These are phyloP conservation scores for Leptographium galeiforme DNA, from an alignment of 2,329 filamentous ascomycete genomes.

Conservation along the genomic window DNA sequence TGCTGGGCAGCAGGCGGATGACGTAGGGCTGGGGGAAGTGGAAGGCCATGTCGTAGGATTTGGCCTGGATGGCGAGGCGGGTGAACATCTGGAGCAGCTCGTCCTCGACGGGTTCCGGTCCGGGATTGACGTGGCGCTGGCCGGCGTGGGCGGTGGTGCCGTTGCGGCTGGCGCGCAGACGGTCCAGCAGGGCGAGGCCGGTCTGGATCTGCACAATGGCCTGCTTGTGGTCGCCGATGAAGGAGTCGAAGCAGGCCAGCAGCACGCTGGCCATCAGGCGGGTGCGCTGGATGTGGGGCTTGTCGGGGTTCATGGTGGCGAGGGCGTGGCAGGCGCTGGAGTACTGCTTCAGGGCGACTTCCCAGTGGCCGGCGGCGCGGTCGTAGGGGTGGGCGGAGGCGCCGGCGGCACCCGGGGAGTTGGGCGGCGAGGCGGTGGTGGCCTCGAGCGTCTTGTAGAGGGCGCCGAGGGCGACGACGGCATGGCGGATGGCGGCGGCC, in stretches of 20 bases:
- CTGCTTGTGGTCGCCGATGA: conserved; percentile 48
- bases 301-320: conserved; percentile 27
- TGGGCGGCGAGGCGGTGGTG: conserved; percentile 35
- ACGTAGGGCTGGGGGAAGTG: conserved; percentile 51
- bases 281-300: conserved; percentile 26
- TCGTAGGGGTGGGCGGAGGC: conserved; percentile 14
- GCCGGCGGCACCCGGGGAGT: conserved; percentile 26
- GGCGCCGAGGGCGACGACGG: conserved; percentile 51
- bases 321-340: conserved; percentile 41
- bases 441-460: conserved; percentile 54
- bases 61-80: conserved; percentile 49
- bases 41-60: conserved; percentile 56
- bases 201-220: conserved; percentile 49
- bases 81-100: conserved; percentile 52
- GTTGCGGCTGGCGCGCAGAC: conserved; percentile 32
- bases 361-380: conserved; percentile 35
- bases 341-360: conserved; percentile 47
- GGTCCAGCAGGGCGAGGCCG: conserved; percentile 41
- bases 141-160: conserved; percentile 12
- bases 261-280: conserved; percentile 52
- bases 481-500: conserved; percentile 48
- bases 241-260: conserved; percentile 55
- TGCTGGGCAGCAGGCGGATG: conserved; percentile 33
- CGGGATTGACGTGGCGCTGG: background rate
- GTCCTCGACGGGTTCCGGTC: conserved; percentile 34